Evolutionary conservation across 306 rosid species (phyloP).

Genomic region (Ochetophila trinervis): DNA sequence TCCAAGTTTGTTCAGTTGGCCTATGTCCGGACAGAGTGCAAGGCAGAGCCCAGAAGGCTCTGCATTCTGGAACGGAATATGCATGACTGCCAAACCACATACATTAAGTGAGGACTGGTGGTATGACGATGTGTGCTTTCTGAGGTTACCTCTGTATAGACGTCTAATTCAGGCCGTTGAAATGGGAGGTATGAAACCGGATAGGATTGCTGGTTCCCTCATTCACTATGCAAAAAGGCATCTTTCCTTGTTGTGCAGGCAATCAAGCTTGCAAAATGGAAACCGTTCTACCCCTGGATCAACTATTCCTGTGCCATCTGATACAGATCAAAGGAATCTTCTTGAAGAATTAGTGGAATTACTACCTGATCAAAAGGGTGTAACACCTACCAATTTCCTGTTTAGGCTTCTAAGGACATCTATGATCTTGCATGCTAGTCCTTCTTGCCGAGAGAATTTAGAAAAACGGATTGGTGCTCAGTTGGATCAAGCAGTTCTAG

Average conservation of each 20-base stretch:
- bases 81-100: conserved; percentile 32
- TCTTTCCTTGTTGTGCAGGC: conserved; percentile 57
- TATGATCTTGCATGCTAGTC: conserved; percentile 54
- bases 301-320: conserved; percentile 36
- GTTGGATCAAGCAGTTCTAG: conserved; percentile 66
- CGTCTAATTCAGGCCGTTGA: conserved; percentile 56
- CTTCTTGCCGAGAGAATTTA: conserved; percentile 51
- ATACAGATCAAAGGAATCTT: conserved; percentile 64
- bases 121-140: conserved; percentile 65
- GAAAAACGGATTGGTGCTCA: conserved; percentile 74
- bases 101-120: conserved; percentile 80
- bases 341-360: conserved; percentile 71
- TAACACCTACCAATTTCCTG: conserved; percentile 61
- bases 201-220: conserved; percentile 60
- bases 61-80: conserved; percentile 73
- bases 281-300: conserved; percentile 33
- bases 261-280: conserved; percentile 45
- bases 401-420: conserved; percentile 66
- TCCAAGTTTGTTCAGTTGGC: conserved; percentile 58
- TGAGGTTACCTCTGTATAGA: conserved; percentile 54
- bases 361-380: conserved; percentile 57
- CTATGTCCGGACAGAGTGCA: conserved; percentile 37
- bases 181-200: conserved; percentile 55
- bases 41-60: conserved; percentile 43
- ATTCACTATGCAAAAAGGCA: conserved; percentile 67